Evolutionary conservation across 1,139 yeast species (phyloP).

Genomic region (Zygoascus sp.): DNA sequence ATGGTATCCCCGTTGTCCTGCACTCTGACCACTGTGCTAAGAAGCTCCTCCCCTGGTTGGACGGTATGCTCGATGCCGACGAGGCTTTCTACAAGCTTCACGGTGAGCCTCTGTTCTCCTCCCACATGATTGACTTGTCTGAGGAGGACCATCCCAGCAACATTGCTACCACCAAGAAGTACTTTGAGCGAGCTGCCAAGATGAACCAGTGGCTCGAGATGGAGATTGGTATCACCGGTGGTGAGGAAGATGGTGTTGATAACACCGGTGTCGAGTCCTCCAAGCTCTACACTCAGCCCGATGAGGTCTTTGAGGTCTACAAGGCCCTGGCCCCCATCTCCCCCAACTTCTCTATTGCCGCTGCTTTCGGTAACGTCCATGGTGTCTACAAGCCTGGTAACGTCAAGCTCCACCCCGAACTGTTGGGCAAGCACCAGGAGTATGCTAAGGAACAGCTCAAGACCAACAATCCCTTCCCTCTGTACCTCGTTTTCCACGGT

Average conservation of each 20-base stretch:
- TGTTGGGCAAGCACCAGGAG: constrained; percentile 93
- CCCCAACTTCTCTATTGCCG: constrained; percentile 98
- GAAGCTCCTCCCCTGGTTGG: constrained; percentile 97
- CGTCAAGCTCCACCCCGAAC: constrained; percentile 87
- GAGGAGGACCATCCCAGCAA: constrained; percentile 96
- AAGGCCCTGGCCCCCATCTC: constrained; percentile 86
- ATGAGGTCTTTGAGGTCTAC: constrained; percentile 88
- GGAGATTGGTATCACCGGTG: constrained; percentile 99
- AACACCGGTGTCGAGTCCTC: constrained; percentile 89
- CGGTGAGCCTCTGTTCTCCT: constrained; percentile 96
- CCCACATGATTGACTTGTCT: constrained; percentile 97
- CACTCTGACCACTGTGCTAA: constrained; percentile 99
- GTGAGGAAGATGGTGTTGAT: constrained; percentile 99
- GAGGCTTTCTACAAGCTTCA: constrained; percentile 80
- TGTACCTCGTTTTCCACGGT: constrained; percentile 99
- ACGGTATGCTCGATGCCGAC: constrained; percentile 95
- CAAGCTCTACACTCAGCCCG: constrained; percentile 89
- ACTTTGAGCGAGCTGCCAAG: constrained; percentile 91
- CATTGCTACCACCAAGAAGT: constrained; percentile 90
- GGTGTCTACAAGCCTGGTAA: constrained; percentile 99
- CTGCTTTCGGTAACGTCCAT: constrained; percentile 99
- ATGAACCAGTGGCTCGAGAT: constrained; percentile 98
- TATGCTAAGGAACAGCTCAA: constrained; percentile 62
- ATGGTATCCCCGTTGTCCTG: constrained; percentile 93
- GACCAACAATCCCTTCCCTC: constrained; percentile 60